phyloP scores from a whole-genome alignment of 1,284 basidiomycete species.

The Sutorius eximius region DNA sequence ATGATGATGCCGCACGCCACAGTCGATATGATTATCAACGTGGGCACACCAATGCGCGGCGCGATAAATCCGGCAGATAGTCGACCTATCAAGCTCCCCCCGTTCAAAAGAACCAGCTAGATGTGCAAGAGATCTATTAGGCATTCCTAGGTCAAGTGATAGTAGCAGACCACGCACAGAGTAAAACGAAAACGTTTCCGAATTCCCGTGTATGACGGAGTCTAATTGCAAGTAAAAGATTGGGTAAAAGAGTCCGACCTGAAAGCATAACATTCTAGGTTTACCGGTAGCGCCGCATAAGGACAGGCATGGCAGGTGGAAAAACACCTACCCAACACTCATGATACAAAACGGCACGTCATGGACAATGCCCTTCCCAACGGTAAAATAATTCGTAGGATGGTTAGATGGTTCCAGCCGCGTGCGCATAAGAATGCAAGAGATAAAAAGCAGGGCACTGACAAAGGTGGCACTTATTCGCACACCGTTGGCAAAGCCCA shows the following conservation, averaged over 20 bases:
- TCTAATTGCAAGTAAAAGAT: conserved; percentile 35
- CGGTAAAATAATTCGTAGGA: conserved; percentile 19
- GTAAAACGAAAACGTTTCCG: conserved; percentile 34
- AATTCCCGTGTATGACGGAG: conserved; percentile 25
- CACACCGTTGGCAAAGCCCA: conserved; percentile 33
- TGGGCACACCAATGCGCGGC: conserved; percentile 17
- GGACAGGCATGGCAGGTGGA: background rate
- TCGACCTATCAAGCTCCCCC: conserved; percentile 24
- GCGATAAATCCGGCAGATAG: conserved; percentile 29
- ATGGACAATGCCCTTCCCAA: conserved; percentile 14
- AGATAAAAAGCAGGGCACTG: conserved; percentile 24
- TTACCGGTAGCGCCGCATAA: background rate
- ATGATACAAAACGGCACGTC: conserved; percentile 28
- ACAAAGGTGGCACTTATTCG: conserved; percentile 34
- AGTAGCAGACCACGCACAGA: conserved; percentile 18
- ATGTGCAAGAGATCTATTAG: background rate
- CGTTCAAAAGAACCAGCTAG: conserved; percentile 31
- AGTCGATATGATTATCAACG: conserved; percentile 16
- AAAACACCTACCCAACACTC: conserved; percentile 21
- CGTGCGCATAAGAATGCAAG: conserved; percentile 33
- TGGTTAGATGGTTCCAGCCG: conserved; percentile 25
- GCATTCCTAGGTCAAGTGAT: no score
- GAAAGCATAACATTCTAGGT: conserved; percentile 18
- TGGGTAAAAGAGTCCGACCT: conserved; percentile 22
- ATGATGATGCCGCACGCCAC: conserved; percentile 31